Percentiles rank a stretch among this genome's conserved stretches.
These are phyloP conservation scores for Zostera marina DNA, from an alignment of 116 monocot genomes.

Conservation along the genomic window DNA sequence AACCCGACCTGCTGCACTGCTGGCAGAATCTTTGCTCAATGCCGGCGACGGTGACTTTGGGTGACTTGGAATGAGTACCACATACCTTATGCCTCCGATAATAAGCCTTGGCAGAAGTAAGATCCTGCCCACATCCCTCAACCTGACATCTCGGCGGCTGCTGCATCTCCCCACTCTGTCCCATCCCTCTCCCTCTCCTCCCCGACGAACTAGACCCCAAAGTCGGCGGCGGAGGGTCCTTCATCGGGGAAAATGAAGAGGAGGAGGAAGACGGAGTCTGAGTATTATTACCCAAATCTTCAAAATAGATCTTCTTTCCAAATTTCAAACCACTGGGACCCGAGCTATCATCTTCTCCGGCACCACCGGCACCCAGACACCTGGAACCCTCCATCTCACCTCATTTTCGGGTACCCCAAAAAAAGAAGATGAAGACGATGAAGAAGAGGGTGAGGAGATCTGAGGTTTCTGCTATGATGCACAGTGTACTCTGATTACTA, in stretches of 20 bases:
- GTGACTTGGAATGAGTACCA: slow-evolving; percentile 41
- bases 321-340: slow-evolving; percentile 43
- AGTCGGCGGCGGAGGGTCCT: background rate
- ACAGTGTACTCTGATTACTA: slow-evolving; percentile 1
- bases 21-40: slow-evolving; percentile 57
- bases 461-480: background rate
- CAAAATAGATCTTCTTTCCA: slow-evolving; percentile 69
- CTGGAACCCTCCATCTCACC: slow-evolving; percentile 8
- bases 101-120: slow-evolving; percentile 37
- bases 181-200: slow-evolving; percentile 20
- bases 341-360: background rate
- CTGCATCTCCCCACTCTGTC: slow-evolving; percentile 9
- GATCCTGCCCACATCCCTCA: slow-evolving; percentile 42
- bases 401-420: background rate
- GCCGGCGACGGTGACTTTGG: slow-evolving; percentile 38
- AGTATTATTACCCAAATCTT: slow-evolving; percentile 22
- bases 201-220: slow-evolving; percentile 1
- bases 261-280: background rate
- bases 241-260: slow-evolving; percentile 5
- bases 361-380: background rate
- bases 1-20: slow-evolving; percentile 54
- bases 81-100: slow-evolving; percentile 62
- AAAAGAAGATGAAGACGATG: background rate
- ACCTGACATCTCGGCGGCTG: slow-evolving; percentile 51
- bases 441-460: background rate